Conservation (phyloP, 2,329 filamentous ascomycete genomes). For the Arachnomyces sp. region DNA sequence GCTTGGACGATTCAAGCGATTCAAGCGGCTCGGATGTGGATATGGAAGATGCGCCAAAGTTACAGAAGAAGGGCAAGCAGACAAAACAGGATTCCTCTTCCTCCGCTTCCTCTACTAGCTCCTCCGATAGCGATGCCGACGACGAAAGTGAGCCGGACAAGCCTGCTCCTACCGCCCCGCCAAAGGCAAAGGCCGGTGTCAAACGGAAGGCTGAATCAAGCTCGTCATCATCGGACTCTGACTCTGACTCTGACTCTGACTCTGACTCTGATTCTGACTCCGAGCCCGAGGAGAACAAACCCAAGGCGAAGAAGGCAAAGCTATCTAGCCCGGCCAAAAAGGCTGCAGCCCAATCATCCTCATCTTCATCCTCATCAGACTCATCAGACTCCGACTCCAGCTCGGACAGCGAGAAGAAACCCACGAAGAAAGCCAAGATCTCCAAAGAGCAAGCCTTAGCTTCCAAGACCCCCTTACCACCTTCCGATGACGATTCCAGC, state of each 20-base stretch:
- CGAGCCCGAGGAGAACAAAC: conserved; percentile 42
- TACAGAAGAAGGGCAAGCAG: conserved; percentile 23
- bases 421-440: conserved; percentile 21
- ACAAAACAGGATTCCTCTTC: conserved; percentile 22
- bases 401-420: conserved; percentile 22
- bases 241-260: conserved; percentile 23
- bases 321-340: conserved; percentile 23
- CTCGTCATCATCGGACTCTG: conserved; percentile 31
- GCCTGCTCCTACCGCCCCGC: conserved; percentile 25
- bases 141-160: conserved; percentile 50
- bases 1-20: conserved; percentile 20
- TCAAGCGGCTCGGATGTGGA: conserved; percentile 36
- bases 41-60: conserved; percentile 34
- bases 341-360: conserved; percentile 26
- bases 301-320: conserved; percentile 49
- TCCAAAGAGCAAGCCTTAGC: conserved; percentile 22
- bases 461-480: conserved; percentile 29
- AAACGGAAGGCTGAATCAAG: conserved; percentile 53
- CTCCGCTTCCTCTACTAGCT: conserved; percentile 27
- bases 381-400: conserved; percentile 28
- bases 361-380: conserved; percentile 23
- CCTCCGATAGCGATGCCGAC: conserved; percentile 45
- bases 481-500: conserved; percentile 22
- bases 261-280: conserved; percentile 40
- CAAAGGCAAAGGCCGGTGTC: conserved; percentile 35